phyloP scores from a whole-genome alignment of 1,139 yeast genomes.

The Sugiyamaella japonica region DNA sequence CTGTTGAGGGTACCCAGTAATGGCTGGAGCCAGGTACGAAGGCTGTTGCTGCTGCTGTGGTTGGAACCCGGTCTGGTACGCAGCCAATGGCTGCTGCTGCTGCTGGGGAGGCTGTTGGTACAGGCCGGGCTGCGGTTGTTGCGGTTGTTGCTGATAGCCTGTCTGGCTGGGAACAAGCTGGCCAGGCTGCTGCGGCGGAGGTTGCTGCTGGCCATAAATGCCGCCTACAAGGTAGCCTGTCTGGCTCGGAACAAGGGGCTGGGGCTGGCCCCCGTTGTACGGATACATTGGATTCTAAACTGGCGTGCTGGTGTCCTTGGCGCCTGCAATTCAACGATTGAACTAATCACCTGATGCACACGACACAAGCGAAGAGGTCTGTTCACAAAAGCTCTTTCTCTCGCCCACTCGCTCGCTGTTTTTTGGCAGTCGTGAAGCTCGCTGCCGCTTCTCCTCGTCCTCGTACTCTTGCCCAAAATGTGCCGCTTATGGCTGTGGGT shows the following conservation, averaged over 20 bases:
- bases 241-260: slow-evolving; percentile 9
- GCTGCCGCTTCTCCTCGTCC: too few relatives aligned
- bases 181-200: background rate
- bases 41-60: slow-evolving; percentile 24
- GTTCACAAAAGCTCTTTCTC: too few relatives aligned
- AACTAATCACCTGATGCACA: background rate
- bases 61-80: slow-evolving; percentile 25
- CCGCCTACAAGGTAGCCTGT: slow-evolving; percentile 11
- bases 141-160: slow-evolving; percentile 1
- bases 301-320: background rate
- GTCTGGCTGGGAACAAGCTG: background rate
- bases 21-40: slow-evolving; percentile 21
- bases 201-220: slow-evolving; percentile 1
- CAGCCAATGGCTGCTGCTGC: slow-evolving; percentile 28
- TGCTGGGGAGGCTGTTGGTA: slow-evolving; percentile 11
- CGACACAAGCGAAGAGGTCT: too few relatives aligned
- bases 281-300: slow-evolving; percentile 11
- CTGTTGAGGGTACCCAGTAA: slow-evolving; percentile 22
- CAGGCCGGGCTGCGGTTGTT: slow-evolving; percentile 16
- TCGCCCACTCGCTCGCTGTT: too few relatives aligned
- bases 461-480: background rate
- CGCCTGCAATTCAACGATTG: background rate
- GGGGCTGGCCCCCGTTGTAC: slow-evolving; percentile 15
- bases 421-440: background rate
- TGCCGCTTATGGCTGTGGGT: background rate